Percentiles rank a stretch among this genome's conserved stretches.
Evolutionary conservation across 2,329 filamentous ascomycete genomes (phyloP).

Genomic region (Fusarium irregulare): DNA sequence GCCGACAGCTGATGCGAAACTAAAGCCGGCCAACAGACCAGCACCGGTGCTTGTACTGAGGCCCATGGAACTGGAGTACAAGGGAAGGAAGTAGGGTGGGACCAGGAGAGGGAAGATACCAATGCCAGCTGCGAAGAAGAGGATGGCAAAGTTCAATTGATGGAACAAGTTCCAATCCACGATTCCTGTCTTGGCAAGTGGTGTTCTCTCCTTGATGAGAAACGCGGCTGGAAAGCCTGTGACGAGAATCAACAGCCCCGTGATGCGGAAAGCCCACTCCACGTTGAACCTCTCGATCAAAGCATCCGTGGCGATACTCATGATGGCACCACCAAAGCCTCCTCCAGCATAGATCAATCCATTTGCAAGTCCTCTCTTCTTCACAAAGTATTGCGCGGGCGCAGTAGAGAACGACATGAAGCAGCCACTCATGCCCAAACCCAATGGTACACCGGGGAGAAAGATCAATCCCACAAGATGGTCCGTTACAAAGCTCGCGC

Average conservation of each 20-base stretch:
- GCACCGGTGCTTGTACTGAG: slow-evolving; percentile 65
- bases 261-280: slow-evolving; percentile 64
- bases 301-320: slow-evolving; percentile 61
- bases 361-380: slow-evolving; percentile 65
- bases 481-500: slow-evolving; percentile 33
- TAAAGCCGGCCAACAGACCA: slow-evolving; percentile 70
- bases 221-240: slow-evolving; percentile 68
- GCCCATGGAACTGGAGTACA: slow-evolving; percentile 66
- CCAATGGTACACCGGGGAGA: slow-evolving; percentile 42
- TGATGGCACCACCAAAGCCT: slow-evolving; percentile 66
- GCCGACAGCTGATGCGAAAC: slow-evolving; percentile 68
- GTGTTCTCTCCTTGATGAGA: slow-evolving; percentile 60
- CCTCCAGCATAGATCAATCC: slow-evolving; percentile 65
- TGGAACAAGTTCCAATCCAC: slow-evolving; percentile 67
- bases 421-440: slow-evolving; percentile 48
- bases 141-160: slow-evolving; percentile 60
- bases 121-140: slow-evolving; percentile 66
- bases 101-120: slow-evolving; percentile 71
- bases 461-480: slow-evolving; percentile 47
- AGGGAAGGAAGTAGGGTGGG: slow-evolving; percentile 70
- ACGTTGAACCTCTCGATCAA: slow-evolving; percentile 59
- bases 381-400: slow-evolving; percentile 64
- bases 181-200: slow-evolving; percentile 43
- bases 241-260: slow-evolving; percentile 62
- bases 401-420: slow-evolving; percentile 39